Base-by-base conservation (phyloP, 164 flowering plant species). In the Vitis amurensis region DNA sequence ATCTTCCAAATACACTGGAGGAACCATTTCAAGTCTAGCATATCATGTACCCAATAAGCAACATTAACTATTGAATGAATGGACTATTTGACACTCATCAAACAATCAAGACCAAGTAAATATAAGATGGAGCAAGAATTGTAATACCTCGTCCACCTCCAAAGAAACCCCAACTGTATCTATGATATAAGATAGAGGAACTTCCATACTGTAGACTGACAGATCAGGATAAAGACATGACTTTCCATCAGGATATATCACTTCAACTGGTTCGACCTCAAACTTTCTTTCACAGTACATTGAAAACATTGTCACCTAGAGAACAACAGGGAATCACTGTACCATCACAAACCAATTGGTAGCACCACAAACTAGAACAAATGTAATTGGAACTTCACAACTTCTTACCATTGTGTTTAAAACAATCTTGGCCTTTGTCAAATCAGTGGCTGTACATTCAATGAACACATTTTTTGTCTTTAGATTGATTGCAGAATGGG, bases 361-460 rank as follows among this genome's bases (percentile, higher is more conserved):
- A 74, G 11, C 15, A 65, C 58, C 47, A 59, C 53, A 69, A 56
- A 17, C 50, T 50, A 29, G 12, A 0, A 68, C n/a, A 8, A 63
- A 68, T 31, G 49, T 31, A 61, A 51, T 30, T 9, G 17, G 8
- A 70, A 51, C 55, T 52, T 59, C 23, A 11, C 31, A 57, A 56
- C 12, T 61, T 27, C 76, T 63, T 76, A 95, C 99, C 91, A 93
- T 84, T 69, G 97, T 96, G 77, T 93, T 96, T 77, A 96, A 79
- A 63, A 93, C 99, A 79, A 91, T 88, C 55, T 87, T 91, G 70
- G 98, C 99, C 83, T 89, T 93, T 9, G 95, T 92, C 73, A 93
- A 80, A 78, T 96, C 99, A 73, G 97, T 92, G 53, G 97, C 98
- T 30, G 97, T 92, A 72, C 99, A 93, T 78, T 96, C 99, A 73